Percentiles rank a stretch among this genome's conserved stretches.
These are phyloP conservation scores for Chernovozyma aurita DNA, from an alignment of 1,139 yeast species.

Conservation along the genomic window DNA sequence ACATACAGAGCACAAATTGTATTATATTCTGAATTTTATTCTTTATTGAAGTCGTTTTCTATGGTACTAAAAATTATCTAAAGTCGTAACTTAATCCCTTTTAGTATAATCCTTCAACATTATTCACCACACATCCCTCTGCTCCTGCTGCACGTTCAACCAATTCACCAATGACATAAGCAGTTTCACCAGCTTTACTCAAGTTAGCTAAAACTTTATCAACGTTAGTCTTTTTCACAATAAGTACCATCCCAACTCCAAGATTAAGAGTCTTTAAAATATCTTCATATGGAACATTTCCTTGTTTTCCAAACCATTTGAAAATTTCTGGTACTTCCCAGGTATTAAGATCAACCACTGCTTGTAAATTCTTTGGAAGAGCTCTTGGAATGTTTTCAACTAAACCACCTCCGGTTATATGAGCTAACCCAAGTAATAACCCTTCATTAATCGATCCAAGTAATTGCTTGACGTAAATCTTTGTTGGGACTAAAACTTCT, in stretches of 20 bases:
- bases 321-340: slow-evolving; percentile 89
- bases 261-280: slow-evolving; percentile 87
- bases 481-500: slow-evolving; percentile 83
- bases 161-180: slow-evolving; percentile 74
- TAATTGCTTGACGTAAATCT: slow-evolving; percentile 89
- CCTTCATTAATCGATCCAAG: slow-evolving; percentile 68
- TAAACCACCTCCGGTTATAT: slow-evolving; percentile 97
- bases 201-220: slow-evolving; percentile 52
- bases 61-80: too few relatives aligned
- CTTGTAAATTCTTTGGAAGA: slow-evolving; percentile 74
- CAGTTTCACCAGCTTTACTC: slow-evolving; percentile 66
- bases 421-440: slow-evolving; percentile 82
- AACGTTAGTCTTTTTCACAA: slow-evolving; percentile 65
- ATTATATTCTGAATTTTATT: too few relatives aligned
- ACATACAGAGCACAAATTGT: too few relatives aligned
- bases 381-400: slow-evolving; percentile 96
- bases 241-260: slow-evolving; percentile 96
- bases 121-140: slow-evolving; percentile 65
- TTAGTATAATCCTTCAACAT: slow-evolving; percentile 59
- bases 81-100: too few relatives aligned
- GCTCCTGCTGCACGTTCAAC: slow-evolving; percentile 48
- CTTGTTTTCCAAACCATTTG: slow-evolving; percentile 90
- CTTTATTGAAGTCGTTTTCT: too few relatives aligned
- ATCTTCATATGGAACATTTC: slow-evolving; percentile 82
- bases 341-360: slow-evolving; percentile 67